Evolutionary conservation across 805 yeast genomes (phyloP).

Genomic region (Schizosaccharomyces osmophilus): DNA sequence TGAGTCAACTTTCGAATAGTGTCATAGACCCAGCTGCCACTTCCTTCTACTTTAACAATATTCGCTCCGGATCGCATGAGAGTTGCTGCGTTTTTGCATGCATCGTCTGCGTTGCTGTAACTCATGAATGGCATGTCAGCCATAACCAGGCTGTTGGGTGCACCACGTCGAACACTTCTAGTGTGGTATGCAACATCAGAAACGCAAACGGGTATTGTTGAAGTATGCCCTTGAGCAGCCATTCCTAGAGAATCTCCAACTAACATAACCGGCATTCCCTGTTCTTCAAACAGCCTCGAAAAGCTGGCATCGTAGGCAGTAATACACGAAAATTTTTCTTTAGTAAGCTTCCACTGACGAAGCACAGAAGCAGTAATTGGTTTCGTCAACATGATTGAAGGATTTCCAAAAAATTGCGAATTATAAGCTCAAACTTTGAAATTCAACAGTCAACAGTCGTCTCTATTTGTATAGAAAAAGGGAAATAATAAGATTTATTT

Average conservation of each 20-base stretch:
- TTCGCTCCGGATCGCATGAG: constrained; percentile 32
- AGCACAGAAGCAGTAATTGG: neutral
- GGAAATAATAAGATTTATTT: no score
- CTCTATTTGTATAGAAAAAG: no score
- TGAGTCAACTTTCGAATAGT: constrained; percentile 32
- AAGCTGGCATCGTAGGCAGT: constrained; percentile 60
- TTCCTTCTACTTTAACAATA: constrained; percentile 70
- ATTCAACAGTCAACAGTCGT: no score
- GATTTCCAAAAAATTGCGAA: neutral
- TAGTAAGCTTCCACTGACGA: neutral
- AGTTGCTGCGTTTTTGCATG: constrained; percentile 30
- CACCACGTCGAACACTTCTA: constrained; percentile 52
- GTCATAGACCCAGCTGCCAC: constrained; percentile 33
- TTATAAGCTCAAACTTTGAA: neutral
- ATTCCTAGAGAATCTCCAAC: constrained; percentile 87
- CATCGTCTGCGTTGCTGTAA: constrained; percentile 45
- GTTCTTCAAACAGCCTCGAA: neutral
- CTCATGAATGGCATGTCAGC: constrained; percentile 82
- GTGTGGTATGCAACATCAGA: constrained; percentile 59
- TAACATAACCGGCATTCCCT: constrained; percentile 38
- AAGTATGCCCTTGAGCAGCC: constrained; percentile 60
- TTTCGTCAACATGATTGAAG: neutral
- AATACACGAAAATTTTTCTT: constrained; percentile 19
- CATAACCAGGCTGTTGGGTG: constrained; percentile 25
- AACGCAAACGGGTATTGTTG: constrained; percentile 43